Evolutionary conservation across 345 rosid species (phyloP), one percentile per base, ranked within the genome.

Genomic region (Erodium maritimum): DNA sequence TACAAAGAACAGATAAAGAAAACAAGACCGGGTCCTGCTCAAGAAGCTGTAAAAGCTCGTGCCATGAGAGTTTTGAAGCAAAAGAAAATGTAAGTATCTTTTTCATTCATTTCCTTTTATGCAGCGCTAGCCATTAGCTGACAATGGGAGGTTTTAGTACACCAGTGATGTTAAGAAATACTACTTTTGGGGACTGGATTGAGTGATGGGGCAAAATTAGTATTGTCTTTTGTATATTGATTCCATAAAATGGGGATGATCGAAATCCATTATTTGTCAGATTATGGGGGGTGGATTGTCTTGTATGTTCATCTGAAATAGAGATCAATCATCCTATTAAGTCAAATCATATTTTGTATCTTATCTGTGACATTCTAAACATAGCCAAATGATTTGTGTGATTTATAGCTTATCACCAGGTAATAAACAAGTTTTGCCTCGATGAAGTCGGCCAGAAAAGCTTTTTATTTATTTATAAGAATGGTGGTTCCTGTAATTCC

Each of bases 1-100:
- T 93, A 90, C 73, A 90, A 77, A 60, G 97, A 85, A 34, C 99
- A 93, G 75, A 82, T 94, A 37, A 87, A 87, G 71, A 90, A 75
- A 59, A 87, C 96, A 3, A 75, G 97, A 25, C 99, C 99, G 20
- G 97, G 97, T 71, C 95, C 97, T 58, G 87, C 97, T 73, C 99
- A 87, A 55, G 96, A 90, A 65, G 99, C 95, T 54, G 23, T 91
- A 50, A 91, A 91, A 81, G 77, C 99, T 66, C 80, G 97, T 17
- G 99, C 99, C 52, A 85, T 78, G 96, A 72, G 97, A 65, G 83
- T 90, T 78, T 83, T 93, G 42, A 93, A 93, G 75, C 97, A 90
- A 66, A 93, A 93, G 75, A 80, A 87, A 67, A 93, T 90, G 99
- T 93, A 52, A 61, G 76, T 42, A 5, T 52, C 21, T 50, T 19